Conservation (phyloP, 495 filamentous ascomycete species). For the Aeminium ludgeri region DNA sequence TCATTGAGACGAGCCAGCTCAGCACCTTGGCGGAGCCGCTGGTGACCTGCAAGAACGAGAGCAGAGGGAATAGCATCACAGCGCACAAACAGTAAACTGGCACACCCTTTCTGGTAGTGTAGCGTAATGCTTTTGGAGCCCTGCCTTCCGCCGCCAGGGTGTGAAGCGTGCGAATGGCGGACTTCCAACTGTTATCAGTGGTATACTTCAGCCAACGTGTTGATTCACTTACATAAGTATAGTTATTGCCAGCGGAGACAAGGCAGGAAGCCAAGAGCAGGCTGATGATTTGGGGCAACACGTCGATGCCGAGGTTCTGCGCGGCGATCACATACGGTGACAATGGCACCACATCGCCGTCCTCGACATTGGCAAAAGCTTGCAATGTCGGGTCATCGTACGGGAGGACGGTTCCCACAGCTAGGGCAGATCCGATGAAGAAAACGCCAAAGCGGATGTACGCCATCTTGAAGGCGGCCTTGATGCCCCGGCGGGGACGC, state of each 20-base stretch:
- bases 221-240: too few species aligned
- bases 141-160: constrained; percentile 50
- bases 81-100: constrained; percentile 39
- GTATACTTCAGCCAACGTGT: too few species aligned
- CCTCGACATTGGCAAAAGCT: constrained; percentile 15
- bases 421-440: constrained; percentile 33
- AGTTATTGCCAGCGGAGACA: constrained; percentile 74
- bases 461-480: constrained; percentile 35
- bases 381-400: constrained; percentile 29
- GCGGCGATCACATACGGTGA: constrained; percentile 80
- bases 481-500: constrained; percentile 28
- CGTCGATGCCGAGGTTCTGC: constrained; percentile 49
- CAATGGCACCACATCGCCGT: constrained; percentile 38
- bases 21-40: constrained; percentile 25
- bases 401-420: constrained; percentile 31
- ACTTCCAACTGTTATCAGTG: too few species aligned
- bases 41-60: constrained; percentile 30
- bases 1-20: constrained; percentile 23
- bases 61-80: constrained; percentile 34
- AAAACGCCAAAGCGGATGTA: constrained; percentile 35
- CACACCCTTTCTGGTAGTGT: constrained; percentile 43
- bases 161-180: constrained; percentile 58
- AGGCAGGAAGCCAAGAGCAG: constrained; percentile 57
- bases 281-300: constrained; percentile 66
- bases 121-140: constrained; percentile 47